Base-by-base conservation (phyloP, 768 basidiomycete species). In the Boletales sp. region DNA sequence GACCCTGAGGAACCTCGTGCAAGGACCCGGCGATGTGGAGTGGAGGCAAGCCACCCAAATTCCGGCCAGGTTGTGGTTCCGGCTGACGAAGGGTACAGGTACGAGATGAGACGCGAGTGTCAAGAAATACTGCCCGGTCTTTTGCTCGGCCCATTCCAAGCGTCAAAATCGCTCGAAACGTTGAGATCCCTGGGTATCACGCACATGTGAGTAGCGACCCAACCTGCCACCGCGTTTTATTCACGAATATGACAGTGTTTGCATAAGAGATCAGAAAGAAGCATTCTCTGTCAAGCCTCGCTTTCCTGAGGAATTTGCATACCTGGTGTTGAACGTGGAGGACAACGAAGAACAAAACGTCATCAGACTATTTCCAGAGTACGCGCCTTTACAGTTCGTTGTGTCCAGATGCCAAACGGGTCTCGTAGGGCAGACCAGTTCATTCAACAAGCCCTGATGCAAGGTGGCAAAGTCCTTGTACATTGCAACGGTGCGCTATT, bases 291-390 rank as follows among this genome's bases (percentile, higher is more conserved):
- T 97, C 45, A 76, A 79, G 47, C 89, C 93, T 3, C 82, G 92
- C 19, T 97, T 93, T 61, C 85, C 85, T 3, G 86, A 86, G 0
- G 72, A 80, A 18, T 91, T 94, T 69, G 60, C 64, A 35, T 97
- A 97, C 66, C 67, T 92, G 62, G 82, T 84, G 1, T 73, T 95
- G 31, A 87, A 94, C 64, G 90, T 97, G 24, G 80, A 92, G 64
- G 93, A 97, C 66, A 91, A 82, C 56, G 92, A 94, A 66, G 93
- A 95, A 63, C 94, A 97, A 71, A 97, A 97, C 64, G 77, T 97
- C 36, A 95, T 97, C 58, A 78, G 89, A 24, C 71, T 94, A 38
- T 95, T 95, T 68, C 94, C 93, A n/a, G 64, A 67, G 93, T 93
- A 55, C 48, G 81, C 72, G 24, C 17, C 24, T 49, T 29, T 5